Evolutionary conservation across 192 early-diverging fungal genomes (phyloP).

Genomic region (Rhizophagus sp.): DNA sequence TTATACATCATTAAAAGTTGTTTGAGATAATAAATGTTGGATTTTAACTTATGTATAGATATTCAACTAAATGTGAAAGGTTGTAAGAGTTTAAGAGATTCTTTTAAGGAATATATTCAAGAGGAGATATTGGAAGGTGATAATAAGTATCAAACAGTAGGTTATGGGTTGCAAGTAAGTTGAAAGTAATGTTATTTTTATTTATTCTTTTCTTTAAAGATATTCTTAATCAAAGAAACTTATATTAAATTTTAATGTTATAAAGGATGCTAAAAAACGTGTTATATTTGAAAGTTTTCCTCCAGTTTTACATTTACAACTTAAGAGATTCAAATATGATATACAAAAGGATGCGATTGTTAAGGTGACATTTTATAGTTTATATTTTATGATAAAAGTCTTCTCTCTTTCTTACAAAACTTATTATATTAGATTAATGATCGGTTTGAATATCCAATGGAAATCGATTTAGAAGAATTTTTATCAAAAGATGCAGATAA

Average conservation of each 20-base stretch:
- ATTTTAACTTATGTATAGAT: slow-evolving; percentile 54
- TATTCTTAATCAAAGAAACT: not conserved
- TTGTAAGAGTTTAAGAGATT: slow-evolving; percentile 80
- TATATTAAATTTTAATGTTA: not conserved
- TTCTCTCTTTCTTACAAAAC: not conserved
- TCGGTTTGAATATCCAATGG: slow-evolving; percentile 89
- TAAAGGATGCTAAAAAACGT: slow-evolving; percentile 87
- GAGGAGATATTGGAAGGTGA: slow-evolving; percentile 96
- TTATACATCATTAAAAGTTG: no score
- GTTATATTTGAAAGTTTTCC: slow-evolving; percentile 93
- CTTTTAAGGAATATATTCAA: slow-evolving; percentile 87
- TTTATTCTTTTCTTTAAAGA: not conserved
- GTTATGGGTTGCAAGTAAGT: slow-evolving; percentile 76
- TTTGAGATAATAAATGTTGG: not conserved
- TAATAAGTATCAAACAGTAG: slow-evolving; percentile 95
- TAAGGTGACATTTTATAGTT: slow-evolving; percentile 55
- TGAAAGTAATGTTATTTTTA: no score
- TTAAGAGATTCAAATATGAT: slow-evolving; percentile 99
- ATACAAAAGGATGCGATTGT: slow-evolving; percentile 86
- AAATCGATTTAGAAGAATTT: slow-evolving; percentile 86
- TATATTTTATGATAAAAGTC: not conserved
- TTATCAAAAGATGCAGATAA: slow-evolving; percentile 67
- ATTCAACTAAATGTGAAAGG: slow-evolving; percentile 98
- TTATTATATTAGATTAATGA: slow-evolving; percentile 73
- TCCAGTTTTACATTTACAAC: slow-evolving; percentile 94